phyloP scores from a whole-genome alignment of 257 asterid species.

The Solanum commersonii region DNA sequence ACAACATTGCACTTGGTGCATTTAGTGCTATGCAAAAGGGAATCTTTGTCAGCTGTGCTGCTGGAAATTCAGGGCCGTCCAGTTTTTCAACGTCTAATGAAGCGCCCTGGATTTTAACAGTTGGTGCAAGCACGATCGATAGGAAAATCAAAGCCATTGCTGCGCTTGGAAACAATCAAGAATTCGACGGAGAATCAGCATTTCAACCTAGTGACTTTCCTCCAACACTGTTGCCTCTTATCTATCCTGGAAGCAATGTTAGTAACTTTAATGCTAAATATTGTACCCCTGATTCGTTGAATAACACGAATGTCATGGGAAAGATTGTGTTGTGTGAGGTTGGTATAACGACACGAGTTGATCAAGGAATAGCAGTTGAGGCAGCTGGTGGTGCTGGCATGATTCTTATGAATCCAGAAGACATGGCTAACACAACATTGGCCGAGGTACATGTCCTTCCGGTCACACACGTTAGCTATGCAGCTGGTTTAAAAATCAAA shows the following conservation, averaged over 20 bases:
- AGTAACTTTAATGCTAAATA: not conserved
- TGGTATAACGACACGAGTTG: not conserved
- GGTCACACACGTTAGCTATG: conserved; percentile 7
- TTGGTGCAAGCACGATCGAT: conserved; percentile 28
- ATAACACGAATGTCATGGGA: not conserved
- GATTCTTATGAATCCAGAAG: conserved; percentile 13
- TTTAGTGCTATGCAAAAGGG: conserved; percentile 18
- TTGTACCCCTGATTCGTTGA: conserved; percentile 11
- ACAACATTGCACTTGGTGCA: conserved; percentile 17
- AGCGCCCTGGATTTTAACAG: conserved; percentile 39
- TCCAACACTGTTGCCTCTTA: conserved; percentile 4
- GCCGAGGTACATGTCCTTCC: conserved; percentile 22
- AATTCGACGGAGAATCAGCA: conserved; percentile 15
- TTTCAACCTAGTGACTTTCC: conserved; percentile 10
- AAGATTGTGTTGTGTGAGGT: conserved; percentile 24
- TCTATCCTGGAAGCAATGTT: conserved; percentile 2
- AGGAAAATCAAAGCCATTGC: conserved; percentile 5
- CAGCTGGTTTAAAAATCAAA: conserved; percentile 11
- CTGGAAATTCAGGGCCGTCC: conserved; percentile 19
- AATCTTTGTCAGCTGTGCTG: conserved; percentile 23
- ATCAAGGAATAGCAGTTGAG: conserved; percentile 14
- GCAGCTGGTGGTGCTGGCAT: conserved; percentile 31
- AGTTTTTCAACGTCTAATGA: conserved; percentile 1
- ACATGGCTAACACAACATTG: not conserved
- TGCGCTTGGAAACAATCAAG: conserved; percentile 13